Conservation (phyloP, 2,329 filamentous ascomycete genomes). For the Aureobasidium sp. region DNA sequence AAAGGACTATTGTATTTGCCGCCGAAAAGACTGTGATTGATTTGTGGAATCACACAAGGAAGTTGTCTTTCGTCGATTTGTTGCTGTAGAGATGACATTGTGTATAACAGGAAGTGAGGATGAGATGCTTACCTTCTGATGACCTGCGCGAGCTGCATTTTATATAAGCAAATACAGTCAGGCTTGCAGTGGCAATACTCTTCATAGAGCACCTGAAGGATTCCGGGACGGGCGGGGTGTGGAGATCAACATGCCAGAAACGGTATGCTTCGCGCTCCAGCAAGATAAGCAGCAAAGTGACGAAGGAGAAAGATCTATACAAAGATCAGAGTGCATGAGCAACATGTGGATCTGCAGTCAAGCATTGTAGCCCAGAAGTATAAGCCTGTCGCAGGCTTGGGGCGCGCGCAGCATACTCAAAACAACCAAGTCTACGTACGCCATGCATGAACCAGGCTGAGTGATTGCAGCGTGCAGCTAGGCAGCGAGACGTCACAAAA, state of each 20-base stretch:
- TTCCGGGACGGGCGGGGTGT: background rate
- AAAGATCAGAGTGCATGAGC: background rate
- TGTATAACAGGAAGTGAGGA: background rate
- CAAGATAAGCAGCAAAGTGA: background rate
- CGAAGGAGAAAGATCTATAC: background rate
- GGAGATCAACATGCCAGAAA: background rate
- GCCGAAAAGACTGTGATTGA: background rate
- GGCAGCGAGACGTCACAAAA: too few species aligned
- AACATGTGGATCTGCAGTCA: background rate
- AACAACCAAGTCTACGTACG: background rate
- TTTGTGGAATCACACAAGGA: background rate
- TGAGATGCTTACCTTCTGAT: background rate
- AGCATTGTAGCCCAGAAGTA: background rate
- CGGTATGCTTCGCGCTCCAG: background rate
- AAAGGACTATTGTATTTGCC: background rate
- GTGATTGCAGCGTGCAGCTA: too few species aligned
- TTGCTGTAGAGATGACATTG: background rate
- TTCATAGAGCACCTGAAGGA: background rate
- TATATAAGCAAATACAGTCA: too few species aligned
- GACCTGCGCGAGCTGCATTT: background rate
- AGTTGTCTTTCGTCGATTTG: background rate
- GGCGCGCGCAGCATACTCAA: background rate
- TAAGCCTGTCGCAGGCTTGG: background rate
- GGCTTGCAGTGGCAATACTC: background rate
- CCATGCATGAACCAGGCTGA: too few species aligned